Evolutionary conservation across 495 filamentous ascomycete species (phyloP).

Genomic region (Antarctomyces pellizariae): DNA sequence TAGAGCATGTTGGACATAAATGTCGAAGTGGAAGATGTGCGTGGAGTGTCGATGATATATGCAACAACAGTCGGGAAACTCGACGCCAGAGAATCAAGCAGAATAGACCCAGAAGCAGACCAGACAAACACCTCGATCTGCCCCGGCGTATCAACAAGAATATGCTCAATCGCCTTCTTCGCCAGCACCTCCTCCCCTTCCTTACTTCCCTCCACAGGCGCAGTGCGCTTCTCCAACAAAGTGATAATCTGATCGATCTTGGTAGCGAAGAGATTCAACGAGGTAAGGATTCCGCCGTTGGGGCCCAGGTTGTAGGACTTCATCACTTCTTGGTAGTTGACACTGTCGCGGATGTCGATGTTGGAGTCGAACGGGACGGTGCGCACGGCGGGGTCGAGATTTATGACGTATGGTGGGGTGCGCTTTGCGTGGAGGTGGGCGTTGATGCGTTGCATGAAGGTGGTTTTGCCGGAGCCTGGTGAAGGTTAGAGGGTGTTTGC

Average conservation of each 20-base stretch:
- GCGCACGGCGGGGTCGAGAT: slow-evolving; percentile 87
- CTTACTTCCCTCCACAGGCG: no score
- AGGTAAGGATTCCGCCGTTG: slow-evolving; percentile 94
- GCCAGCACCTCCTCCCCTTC: slow-evolving; percentile 33
- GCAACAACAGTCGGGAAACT: slow-evolving; percentile 90
- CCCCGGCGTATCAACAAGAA: slow-evolving; percentile 85
- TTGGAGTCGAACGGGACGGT: slow-evolving; percentile 95
- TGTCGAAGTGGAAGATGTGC: slow-evolving; percentile 73
- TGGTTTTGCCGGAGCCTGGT: slow-evolving; percentile 82
- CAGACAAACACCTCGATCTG: slow-evolving; percentile 98
- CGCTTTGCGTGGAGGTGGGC: slow-evolving; percentile 59
- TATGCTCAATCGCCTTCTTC: slow-evolving; percentile 48
- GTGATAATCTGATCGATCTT: slow-evolving; percentile 88
- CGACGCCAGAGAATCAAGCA: slow-evolving; percentile 81
- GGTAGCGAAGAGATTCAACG: slow-evolving; percentile 85
- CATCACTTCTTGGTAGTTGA: slow-evolving; percentile 99
- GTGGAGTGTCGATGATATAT: slow-evolving; percentile 91
- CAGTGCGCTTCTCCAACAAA: slow-evolving; percentile 69
- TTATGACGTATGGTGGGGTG: slow-evolving; percentile 73
- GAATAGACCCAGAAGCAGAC: slow-evolving; percentile 78
- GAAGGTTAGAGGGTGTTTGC: no score
- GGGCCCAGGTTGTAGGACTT: slow-evolving; percentile 94
- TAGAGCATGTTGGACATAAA: slow-evolving; percentile 99
- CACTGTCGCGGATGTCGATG: slow-evolving; percentile 95
- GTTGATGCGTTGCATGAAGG: slow-evolving; percentile 95